Conservation (phyloP, 495 filamentous ascomycete species). For the Talaromyces ruber region DNA sequence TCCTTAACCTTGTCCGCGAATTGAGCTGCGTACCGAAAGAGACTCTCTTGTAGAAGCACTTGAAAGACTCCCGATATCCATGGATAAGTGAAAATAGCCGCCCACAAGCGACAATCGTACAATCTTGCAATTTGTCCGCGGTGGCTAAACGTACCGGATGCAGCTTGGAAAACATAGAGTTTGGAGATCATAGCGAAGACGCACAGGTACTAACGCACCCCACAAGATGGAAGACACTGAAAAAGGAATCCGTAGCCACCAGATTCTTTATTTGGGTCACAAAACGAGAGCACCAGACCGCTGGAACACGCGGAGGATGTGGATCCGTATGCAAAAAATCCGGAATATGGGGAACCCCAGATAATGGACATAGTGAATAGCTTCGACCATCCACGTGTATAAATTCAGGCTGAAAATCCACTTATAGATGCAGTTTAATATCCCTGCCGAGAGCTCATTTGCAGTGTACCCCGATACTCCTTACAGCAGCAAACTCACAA, state of each 20-base stretch:
- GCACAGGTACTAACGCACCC: not conserved
- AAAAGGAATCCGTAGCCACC: not conserved
- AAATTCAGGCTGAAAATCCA: not conserved
- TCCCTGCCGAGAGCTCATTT: not conserved
- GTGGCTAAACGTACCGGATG: not conserved
- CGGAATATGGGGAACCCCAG: not conserved
- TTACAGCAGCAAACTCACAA: not conserved
- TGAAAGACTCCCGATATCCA: not conserved
- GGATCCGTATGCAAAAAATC: not conserved
- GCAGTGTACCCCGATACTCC: not conserved
- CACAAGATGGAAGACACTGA: not conserved
- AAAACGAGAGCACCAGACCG: not conserved
- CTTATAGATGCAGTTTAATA: not conserved
- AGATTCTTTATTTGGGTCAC: not conserved
- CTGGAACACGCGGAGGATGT: not conserved
- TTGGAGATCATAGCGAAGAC: not conserved
- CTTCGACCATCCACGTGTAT: not conserved
- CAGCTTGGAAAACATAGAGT: not conserved
- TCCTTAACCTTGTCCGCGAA: not conserved
- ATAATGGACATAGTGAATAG: not conserved
- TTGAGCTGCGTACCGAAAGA: not conserved
- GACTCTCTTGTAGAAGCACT: no score
- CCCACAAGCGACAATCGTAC: not conserved
- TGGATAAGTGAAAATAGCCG: not conserved
- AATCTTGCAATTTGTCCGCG: not conserved